Base-by-base conservation (phyloP, 192 early-diverging fungal species). In the Gryganskiella cystojenkinii region DNA sequence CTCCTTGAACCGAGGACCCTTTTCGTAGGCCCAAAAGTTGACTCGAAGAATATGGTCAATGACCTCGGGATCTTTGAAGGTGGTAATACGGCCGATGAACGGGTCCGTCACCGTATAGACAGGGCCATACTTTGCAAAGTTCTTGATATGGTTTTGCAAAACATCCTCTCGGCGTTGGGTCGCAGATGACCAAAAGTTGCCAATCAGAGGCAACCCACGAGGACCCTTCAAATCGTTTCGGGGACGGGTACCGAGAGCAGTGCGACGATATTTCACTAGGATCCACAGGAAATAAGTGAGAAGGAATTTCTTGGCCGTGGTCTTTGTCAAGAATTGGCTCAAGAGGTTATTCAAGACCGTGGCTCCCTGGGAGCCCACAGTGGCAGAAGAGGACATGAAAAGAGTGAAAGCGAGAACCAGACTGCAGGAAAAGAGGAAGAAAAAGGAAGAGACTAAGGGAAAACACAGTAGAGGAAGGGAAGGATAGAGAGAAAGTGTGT, bases 21-120 rank as follows among this genome's bases (percentile, higher is more conserved):
- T 73, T 30, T 73, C 71, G 37, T 73, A 73, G 3, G 63, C 56
- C 71, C 71, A 73, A 54, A 73, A 73, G 37, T 73, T 59, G 22
- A 49, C 47, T 30, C 53, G 43, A n/a, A 67, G 34, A 3, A 80
- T 35, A 50, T 71, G 63, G 34, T 80, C 68, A 9, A 80, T 0
- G 17, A 54, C 55, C 35, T 80, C 57, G 3, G 78, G 68, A 35
- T 66, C 67, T n/a, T 43, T 71, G 1, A 67, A 24, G 9, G 52
- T 60, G 34, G 71, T 64, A 22, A 61, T 50, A 24, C 69, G 46
- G 3, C 68, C 78, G 1, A 71, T 17, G 3, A 61, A 28, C 20
- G 75, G 75, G 1, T 64, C 9, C 3, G 75, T n/a, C 4, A 64
- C 31, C 0, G 75, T 53, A 27, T 60, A 73, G 27, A 65, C 46